phyloP scores from a whole-genome alignment of 2,329 filamentous ascomycete species.

The Cladophialophora exuberans region DNA sequence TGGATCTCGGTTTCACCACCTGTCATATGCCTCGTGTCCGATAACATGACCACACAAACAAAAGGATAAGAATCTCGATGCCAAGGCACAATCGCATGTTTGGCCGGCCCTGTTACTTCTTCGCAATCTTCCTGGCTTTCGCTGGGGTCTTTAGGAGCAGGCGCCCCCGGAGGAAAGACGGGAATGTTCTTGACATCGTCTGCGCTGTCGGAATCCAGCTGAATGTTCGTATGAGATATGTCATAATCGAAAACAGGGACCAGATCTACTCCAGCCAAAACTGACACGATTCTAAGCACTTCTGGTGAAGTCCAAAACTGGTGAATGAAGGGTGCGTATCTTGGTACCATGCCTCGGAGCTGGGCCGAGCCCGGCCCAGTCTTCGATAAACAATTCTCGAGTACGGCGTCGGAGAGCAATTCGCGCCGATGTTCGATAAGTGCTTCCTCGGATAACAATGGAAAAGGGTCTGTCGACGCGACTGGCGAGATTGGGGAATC shows the following conservation, averaged over 20 bases:
- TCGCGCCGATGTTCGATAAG: conserved; percentile 63
- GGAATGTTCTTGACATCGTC: conserved; percentile 14
- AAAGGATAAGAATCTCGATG: conserved; percentile 43
- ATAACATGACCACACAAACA: conserved; percentile 35
- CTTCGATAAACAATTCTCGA: conserved; percentile 57
- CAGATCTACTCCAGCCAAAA: conserved; percentile 61
- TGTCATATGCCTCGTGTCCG: conserved; percentile 50
- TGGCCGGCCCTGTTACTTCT: conserved; percentile 23
- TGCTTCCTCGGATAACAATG: conserved; percentile 62
- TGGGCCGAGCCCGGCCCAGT: conserved; percentile 57
- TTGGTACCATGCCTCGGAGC: conserved; percentile 56
- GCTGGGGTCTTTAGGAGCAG: neutral
- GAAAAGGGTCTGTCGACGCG: conserved; percentile 65
- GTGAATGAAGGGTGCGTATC: conserved; percentile 64
- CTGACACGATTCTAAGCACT: conserved; percentile 57
- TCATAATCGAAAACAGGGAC: conserved; percentile 60
- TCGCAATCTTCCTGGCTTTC: neutral
- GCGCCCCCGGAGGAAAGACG: conserved; percentile 27
- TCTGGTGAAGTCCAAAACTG: conserved; percentile 60
- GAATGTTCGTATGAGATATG: conserved; percentile 62
- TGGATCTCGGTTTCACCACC: conserved; percentile 63
- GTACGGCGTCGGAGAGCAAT: conserved; percentile 58
- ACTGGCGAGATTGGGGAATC: conserved; percentile 23
- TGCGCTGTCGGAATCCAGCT: conserved; percentile 38
- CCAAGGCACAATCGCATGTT: conserved; percentile 47